Evolutionary conservation across 352 stramenopile genomes (phyloP), one percentile per base, ranked within the genome.

Genomic region (Pythium rhizo-oryzae): DNA sequence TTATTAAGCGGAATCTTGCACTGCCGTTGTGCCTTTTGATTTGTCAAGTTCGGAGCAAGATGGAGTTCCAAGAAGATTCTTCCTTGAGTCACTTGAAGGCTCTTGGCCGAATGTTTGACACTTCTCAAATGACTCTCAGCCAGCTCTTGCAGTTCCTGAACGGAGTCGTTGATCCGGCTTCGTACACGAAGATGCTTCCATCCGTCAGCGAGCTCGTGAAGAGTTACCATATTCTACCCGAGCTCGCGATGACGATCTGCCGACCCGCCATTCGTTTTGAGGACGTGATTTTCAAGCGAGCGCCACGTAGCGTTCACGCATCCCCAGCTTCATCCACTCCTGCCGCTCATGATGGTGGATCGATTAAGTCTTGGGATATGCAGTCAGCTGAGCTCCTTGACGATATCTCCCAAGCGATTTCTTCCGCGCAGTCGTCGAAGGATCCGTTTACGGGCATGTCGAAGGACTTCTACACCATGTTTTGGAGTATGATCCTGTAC

Each of bases 61-160:
- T 96, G 62, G 86, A 94, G 68, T 91, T 88, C 59, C 75, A 92
- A 56, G 85, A 93, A 44, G 79, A 89, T 60, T 77, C 70, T 3
- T 60, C 69, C 1, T 50, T 82, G 25, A 79, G 65, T 21, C 87
- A 97, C 53, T 57, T 97, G 15, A 97, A 97, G 73, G 65, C 92
- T 18, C 77, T 96, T 15, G 87, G 87, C 9, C 72, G 83, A 21
- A 77, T 93, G 59, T 96, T 90, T 52, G 89, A 97, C 68, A 94
- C 82, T 24, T 94, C 79, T 9, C 88, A 96, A 61, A 86, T 94
- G 77, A 94, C 89, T 24, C 70, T 96, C 4, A 95, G 80, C 39
- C 89, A 97, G 67, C 74, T 97, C 23, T 63, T 96, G n/a, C 84
- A 95, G 68, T 97, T 97, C 55, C 62, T 97, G 7, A 80, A 89